Base-by-base conservation (phyloP, 2,329 filamentous ascomycete genomes). In the Orbilia brochopaga region DNA sequence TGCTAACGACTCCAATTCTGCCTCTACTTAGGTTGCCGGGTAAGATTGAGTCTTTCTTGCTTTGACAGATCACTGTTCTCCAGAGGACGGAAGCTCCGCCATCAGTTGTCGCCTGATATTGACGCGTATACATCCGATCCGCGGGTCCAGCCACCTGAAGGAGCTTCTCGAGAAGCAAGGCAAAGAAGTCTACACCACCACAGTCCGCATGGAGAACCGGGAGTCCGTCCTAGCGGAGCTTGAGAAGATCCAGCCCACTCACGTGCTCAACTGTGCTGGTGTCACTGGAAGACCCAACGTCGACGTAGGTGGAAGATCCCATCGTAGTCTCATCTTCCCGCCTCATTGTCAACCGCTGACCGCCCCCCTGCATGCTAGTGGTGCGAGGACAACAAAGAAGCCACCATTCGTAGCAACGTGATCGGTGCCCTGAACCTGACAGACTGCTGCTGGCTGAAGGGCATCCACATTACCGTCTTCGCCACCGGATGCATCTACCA, bases 381-480 rank as follows among this genome's bases (percentile, higher is more conserved):
- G 86, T 89, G 87, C 76, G 87, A 90, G 80, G 85, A 87, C 77
- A 84, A 89, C 81, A 87, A 85, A 79, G 84, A 87, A 78, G 84
- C 85, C 62, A 89, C 87, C 5, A 84, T 89, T 77, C 83, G 86
- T 69, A 87, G 85, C 78, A 90, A 90, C 76, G 86, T 86, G 62
- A 83, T 88, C 52, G 87, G 87, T 60, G 85, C 86, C 37, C 77
- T 88, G 74, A 88, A 87, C 77, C 79, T 89, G 76, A 82, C 86
- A 35, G 86, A 89, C 77, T 82, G 81, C 78, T 89, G 87, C 79
- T 85, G 81, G 75, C 79, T 83, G 74, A 82, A 81, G 65, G 83
- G 82, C 74, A 82, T 89, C 60, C 87, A 89, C 78, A 82, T 83
- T 77, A 89, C 86, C 73, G 85, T 88, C 69, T 87, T 88, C 76